Conservation (phyloP, 164 flowering plant species). For the Nelumbo lutea region DNA sequence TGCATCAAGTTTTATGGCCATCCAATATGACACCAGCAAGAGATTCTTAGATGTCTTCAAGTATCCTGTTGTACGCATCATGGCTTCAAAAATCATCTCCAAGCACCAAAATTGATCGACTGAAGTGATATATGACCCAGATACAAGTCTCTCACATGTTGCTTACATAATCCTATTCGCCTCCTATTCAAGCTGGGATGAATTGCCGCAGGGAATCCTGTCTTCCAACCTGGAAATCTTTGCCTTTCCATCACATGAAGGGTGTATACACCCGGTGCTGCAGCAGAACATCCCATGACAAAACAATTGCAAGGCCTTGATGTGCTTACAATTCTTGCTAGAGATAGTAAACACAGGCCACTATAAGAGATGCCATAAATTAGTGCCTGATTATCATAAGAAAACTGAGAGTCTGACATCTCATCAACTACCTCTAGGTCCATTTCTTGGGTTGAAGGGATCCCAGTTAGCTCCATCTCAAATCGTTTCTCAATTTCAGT, state of each 20-base stretch:
- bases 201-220: slow-evolving; percentile 70
- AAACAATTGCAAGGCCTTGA: slow-evolving; percentile 69
- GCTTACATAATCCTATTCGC: slow-evolving; percentile 66
- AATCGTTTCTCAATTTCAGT: slow-evolving; percentile 56
- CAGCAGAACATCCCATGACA: slow-evolving; percentile 57
- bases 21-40: too few species aligned
- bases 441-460: slow-evolving; percentile 50
- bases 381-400: slow-evolving; percentile 45
- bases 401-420: slow-evolving; percentile 24
- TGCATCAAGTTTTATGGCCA: too few species aligned
- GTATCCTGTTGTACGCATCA: too few species aligned
- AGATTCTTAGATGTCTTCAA: too few species aligned
- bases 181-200: slow-evolving; percentile 78
- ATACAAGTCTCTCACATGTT: slow-evolving; percentile 74
- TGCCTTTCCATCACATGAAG: slow-evolving; percentile 81
- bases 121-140: slow-evolving; percentile 81
- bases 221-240: slow-evolving; percentile 83
- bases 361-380: slow-evolving; percentile 58
- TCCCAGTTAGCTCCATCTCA: slow-evolving; percentile 52
- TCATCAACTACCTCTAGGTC: slow-evolving; percentile 40
- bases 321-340: slow-evolving; percentile 54
- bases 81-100: slow-evolving; percentile 23
- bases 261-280: slow-evolving; percentile 64
- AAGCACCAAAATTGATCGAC: slow-evolving; percentile 66
- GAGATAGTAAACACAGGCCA: slow-evolving; percentile 72